Evolutionary conservation across 2,329 filamentous ascomycete genomes (phyloP), one percentile per base, ranked within the genome.

Genomic region (Alternaria infectoria): DNA sequence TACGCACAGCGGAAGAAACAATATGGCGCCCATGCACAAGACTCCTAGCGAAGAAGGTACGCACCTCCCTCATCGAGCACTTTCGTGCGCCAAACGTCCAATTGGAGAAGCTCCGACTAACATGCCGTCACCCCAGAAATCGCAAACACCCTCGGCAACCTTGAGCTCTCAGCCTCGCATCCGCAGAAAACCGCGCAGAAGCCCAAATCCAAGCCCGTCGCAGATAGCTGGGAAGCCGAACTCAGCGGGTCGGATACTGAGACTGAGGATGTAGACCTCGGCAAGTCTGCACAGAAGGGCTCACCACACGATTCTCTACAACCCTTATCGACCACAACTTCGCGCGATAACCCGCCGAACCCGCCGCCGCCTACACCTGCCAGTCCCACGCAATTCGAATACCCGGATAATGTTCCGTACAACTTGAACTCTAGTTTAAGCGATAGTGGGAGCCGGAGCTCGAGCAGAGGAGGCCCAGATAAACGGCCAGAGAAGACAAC

Each of bases 401-500:
- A 74, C 32, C 75, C 76, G 8, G 71, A 76, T 44, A 73, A 66
- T 36, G 59, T 68, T 44, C 66, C 69, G 7, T 74, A 65, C 64
- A 64, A 64, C 26, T 10, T 36, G 58, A 17, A 54, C 26, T 52
- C 49, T 13, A 52, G 19, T 52, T 28, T 52, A 19, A 56, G 60
- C 55, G 54, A 63, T 26, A 40, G 59, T 64, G 44, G 67, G 49
- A 23, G 64, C 12, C 11, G 49, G 49, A 52, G 49, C 10, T 52
- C 49, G 72, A 47, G 47, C 56, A 68, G 77, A 70, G 61, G 78
- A 69, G 59, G 70, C 15, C 68, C 73, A 28, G 75, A 73, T 13
- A 71, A 71, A 71, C 83, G 92, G 43, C 95, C 93, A 0, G 94
- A 97, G 81, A 99, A 97, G 84, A 96, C 94, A 66, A 96, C 96